phyloP scores from a whole-genome alignment of 768 basidiomycete genomes.

The Lactarius pseudohatsudake region DNA sequence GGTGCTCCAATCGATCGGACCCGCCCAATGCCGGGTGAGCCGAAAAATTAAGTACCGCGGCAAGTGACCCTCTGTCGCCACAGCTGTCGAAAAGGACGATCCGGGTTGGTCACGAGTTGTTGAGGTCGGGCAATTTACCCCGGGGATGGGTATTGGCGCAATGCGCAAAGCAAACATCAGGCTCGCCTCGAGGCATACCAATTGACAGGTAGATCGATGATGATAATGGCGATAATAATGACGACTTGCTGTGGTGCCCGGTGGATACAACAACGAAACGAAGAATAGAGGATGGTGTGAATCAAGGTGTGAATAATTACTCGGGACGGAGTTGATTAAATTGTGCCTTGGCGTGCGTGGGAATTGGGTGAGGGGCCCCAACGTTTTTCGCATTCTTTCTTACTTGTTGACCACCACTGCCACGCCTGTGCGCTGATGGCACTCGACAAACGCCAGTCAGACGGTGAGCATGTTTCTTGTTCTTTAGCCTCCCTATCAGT shows the following conservation, averaged over 20 bases:
- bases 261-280: neutral
- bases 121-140: neutral
- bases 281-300: neutral
- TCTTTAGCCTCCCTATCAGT: neutral
- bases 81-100: neutral
- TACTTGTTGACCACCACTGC: neutral
- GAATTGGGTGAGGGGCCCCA: neutral
- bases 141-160: neutral
- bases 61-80: neutral
- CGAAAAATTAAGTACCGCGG: neutral
- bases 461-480: neutral
- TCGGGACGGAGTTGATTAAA: neutral
- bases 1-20: neutral
- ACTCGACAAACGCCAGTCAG: constrained; percentile 3
- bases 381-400: neutral
- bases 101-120: neutral
- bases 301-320: no score
- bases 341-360: neutral
- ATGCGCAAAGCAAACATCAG: neutral
- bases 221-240: neutral
- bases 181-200: neutral
- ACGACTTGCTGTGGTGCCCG: neutral
- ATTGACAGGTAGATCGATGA: neutral
- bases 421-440: neutral
- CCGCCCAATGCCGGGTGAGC: neutral